phyloP scores from a whole-genome alignment of 2,329 filamentous ascomycete species.

The Aspergillus sp. region DNA sequence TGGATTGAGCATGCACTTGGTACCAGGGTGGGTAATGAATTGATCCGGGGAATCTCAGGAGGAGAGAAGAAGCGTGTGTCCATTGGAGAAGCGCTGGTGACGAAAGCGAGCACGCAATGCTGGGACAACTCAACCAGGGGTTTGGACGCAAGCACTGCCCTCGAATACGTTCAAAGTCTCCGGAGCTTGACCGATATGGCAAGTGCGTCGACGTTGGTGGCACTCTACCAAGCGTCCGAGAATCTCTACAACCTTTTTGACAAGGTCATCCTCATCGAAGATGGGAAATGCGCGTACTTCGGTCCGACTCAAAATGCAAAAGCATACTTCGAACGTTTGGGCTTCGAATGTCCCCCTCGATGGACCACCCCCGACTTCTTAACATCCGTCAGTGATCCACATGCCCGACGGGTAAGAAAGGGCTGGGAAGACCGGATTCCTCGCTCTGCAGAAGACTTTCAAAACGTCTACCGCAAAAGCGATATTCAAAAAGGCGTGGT shows the following conservation, averaged over 20 bases:
- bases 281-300: conserved; percentile 70
- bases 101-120: conserved; percentile 62
- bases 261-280: conserved; percentile 66
- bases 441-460: conserved; percentile 55
- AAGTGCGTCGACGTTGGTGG: conserved; percentile 61
- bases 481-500: conserved; percentile 43
- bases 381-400: conserved; percentile 66
- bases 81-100: conserved; percentile 74
- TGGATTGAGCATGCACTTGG: conserved; percentile 69
- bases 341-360: conserved; percentile 68
- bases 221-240: conserved; percentile 67
- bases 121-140: conserved; percentile 78
- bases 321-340: conserved; percentile 67
- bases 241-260: conserved; percentile 58
- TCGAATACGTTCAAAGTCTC: conserved; percentile 69
- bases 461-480: conserved; percentile 50
- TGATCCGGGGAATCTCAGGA: conserved; percentile 68
- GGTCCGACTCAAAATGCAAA: conserved; percentile 63
- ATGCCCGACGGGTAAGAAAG: conserved; percentile 54
- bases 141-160: conserved; percentile 68
- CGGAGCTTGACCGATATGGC: conserved; percentile 64
- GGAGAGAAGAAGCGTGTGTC: conserved; percentile 77
- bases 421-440: conserved; percentile 46
- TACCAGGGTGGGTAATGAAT: conserved; percentile 73
- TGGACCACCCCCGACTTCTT: conserved; percentile 75